These are phyloP conservation scores for Aspergillus udagawae DNA, from an alignment of 2,329 filamentous ascomycete species.

Conservation along the genomic window DNA sequence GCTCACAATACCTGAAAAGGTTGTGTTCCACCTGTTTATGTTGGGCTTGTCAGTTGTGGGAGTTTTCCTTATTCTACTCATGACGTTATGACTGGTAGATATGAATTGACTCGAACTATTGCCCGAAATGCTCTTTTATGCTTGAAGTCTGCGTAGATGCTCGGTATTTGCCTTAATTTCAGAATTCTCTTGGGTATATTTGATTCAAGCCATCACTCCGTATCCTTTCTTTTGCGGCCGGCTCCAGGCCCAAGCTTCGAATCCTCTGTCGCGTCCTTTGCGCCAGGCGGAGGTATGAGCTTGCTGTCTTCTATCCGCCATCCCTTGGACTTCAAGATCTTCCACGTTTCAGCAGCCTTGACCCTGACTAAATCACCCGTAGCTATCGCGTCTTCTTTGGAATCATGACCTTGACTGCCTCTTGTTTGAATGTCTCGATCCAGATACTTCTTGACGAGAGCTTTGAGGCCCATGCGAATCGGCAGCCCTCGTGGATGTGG, in stretches of 20 bases:
- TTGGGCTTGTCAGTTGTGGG: slow-evolving; percentile 1
- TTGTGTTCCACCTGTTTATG: not conserved
- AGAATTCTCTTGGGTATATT: slow-evolving; percentile 5
- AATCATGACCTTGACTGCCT: slow-evolving; percentile 70
- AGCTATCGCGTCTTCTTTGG: slow-evolving; percentile 81
- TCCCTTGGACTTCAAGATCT: slow-evolving; percentile 59
- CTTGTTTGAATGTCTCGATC: slow-evolving; percentile 75
- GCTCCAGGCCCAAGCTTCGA: slow-evolving; percentile 18
- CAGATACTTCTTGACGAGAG: slow-evolving; percentile 66
- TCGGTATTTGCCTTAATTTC: not conserved
- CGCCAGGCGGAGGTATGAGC: slow-evolving; percentile 30
- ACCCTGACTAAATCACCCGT: slow-evolving; percentile 80
- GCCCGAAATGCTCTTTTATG: slow-evolving; percentile 5
- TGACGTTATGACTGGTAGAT: slow-evolving; percentile 31
- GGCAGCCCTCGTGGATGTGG: slow-evolving; percentile 76
- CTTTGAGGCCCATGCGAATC: slow-evolving; percentile 70
- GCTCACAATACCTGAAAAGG: slow-evolving; percentile 11
- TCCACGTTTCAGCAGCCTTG: slow-evolving; percentile 69
- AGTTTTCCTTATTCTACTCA: slow-evolving; percentile 21
- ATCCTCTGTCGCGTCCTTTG: slow-evolving; percentile 3
- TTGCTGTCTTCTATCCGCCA: slow-evolving; percentile 58
- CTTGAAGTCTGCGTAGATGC: not conserved
- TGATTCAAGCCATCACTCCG: not conserved
- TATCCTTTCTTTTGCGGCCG: slow-evolving; percentile 22
- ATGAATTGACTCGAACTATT: slow-evolving; percentile 20